These are phyloP conservation scores for Moniliophthora roreri DNA, from an alignment of 1,284 basidiomycete species.

Conservation along the genomic window DNA sequence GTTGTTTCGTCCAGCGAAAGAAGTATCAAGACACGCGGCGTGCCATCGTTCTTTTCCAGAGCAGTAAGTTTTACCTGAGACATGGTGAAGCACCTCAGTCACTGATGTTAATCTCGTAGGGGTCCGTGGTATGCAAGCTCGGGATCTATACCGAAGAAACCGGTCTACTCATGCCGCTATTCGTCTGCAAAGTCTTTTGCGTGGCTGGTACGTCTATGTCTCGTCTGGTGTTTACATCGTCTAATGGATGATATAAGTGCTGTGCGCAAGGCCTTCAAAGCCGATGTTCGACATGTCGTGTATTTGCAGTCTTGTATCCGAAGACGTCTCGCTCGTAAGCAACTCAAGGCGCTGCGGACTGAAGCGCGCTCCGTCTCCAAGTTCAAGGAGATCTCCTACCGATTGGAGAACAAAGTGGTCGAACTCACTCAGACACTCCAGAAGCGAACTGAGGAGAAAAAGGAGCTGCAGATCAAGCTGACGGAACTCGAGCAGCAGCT, in stretches of 20 bases:
- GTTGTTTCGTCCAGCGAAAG: slow-evolving; percentile 77
- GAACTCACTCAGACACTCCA: slow-evolving; percentile 98
- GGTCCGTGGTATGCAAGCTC: slow-evolving; percentile 79
- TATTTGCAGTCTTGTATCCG: slow-evolving; percentile 93
- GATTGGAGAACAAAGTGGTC: slow-evolving; percentile 98
- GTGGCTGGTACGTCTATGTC: slow-evolving; percentile 74
- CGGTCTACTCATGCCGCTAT: slow-evolving; percentile 70
- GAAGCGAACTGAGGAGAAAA: slow-evolving; percentile 90
- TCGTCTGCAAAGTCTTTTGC: slow-evolving; percentile 81
- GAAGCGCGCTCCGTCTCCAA: slow-evolving; percentile 97
- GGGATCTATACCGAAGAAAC: slow-evolving; percentile 63
- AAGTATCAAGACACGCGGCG: slow-evolving; percentile 65
- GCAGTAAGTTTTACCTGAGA: slow-evolving; percentile 64
- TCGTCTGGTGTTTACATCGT: neutral
- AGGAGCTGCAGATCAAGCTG: slow-evolving; percentile 78
- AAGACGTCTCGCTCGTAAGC: slow-evolving; percentile 83
- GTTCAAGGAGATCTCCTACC: slow-evolving; percentile 99
- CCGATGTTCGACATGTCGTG: slow-evolving; percentile 76
- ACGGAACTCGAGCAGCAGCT: slow-evolving; percentile 84
- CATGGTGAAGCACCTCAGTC: slow-evolving; percentile 9
- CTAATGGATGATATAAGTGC: slow-evolving; percentile 45
- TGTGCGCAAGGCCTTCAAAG: slow-evolving; percentile 60
- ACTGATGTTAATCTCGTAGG: slow-evolving; percentile 41
- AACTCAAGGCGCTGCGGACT: slow-evolving; percentile 80
- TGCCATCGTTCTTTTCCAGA: slow-evolving; percentile 78